phyloP scores from a whole-genome alignment of 2,329 filamentous ascomycete species.

The Pochonia chlamydosporia region DNA sequence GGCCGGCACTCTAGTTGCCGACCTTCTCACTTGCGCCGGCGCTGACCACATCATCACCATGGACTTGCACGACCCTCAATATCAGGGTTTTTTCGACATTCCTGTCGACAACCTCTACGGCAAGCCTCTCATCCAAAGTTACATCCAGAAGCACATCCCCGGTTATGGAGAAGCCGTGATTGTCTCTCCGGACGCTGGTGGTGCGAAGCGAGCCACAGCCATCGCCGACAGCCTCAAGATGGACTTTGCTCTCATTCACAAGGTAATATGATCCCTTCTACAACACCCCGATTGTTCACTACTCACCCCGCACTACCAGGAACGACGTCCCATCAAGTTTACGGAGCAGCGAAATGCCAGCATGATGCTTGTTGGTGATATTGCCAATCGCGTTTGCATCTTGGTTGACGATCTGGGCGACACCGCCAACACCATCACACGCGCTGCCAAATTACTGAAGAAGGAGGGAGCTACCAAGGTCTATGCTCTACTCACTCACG shows the following conservation, averaged over 20 bases:
- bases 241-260: conserved; percentile 97
- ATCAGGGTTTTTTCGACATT: conserved; percentile 98
- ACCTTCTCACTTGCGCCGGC: conserved; percentile 89
- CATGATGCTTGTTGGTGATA: conserved; percentile 92
- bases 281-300: conserved; percentile 24
- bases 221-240: conserved; percentile 91
- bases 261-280: conserved; percentile 45
- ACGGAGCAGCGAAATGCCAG: conserved; percentile 85
- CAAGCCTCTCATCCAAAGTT: conserved; percentile 64
- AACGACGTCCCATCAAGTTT: conserved; percentile 83
- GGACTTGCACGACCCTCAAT: conserved; percentile 94
- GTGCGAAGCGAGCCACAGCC: conserved; percentile 90
- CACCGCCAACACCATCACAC: conserved; percentile 94
- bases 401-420: conserved; percentile 92
- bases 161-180: conserved; percentile 83
- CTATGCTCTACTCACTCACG: conserved; percentile 89
- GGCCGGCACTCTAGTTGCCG: conserved; percentile 88
- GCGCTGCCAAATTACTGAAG: conserved; percentile 94
- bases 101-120: conserved; percentile 97
- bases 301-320: conserved; percentile 46
- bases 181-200: conserved; percentile 92
- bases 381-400: conserved; percentile 75
- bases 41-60: conserved; percentile 97
- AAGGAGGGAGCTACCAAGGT: conserved; percentile 89
- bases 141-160: conserved; percentile 75